These are phyloP conservation scores for Pichia cabralensis DNA, from an alignment of 805 yeast genomes.

Conservation along the genomic window DNA sequence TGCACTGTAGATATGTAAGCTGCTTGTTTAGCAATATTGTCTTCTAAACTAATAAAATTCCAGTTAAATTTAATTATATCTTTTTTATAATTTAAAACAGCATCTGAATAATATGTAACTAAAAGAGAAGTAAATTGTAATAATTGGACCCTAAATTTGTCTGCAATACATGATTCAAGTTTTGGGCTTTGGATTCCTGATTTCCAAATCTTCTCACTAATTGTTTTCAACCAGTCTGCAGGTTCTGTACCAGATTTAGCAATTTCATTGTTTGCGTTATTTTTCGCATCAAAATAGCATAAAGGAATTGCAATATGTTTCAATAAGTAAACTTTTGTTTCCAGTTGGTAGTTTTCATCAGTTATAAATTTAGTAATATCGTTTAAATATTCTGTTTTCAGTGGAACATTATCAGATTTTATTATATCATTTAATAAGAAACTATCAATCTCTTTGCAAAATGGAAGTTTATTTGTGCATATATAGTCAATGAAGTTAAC, in stretches of 20 bases:
- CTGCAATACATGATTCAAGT: constrained; percentile 59
- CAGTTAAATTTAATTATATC: constrained; percentile 90
- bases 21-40: constrained; percentile 78
- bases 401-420: constrained; percentile 33
- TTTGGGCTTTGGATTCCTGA: constrained; percentile 43
- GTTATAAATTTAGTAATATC: constrained; percentile 42
- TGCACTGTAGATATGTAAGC: constrained; percentile 84
- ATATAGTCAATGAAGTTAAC: constrained; percentile 34
- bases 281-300: constrained; percentile 50
- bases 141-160: constrained; percentile 64
- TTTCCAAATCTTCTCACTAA: constrained; percentile 67
- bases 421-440: constrained; percentile 51
- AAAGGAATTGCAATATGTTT: constrained; percentile 57
- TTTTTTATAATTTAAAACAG: constrained; percentile 54
- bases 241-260: constrained; percentile 14
- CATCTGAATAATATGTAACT: constrained; percentile 54
- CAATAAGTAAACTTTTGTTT: constrained; percentile 52
- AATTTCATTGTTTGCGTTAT: constrained; percentile 20
- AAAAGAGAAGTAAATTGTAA: constrained; percentile 74
- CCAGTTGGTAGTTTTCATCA: constrained; percentile 32
- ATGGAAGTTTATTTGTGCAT: constrained; percentile 35
- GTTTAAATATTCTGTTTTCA: constrained; percentile 41
- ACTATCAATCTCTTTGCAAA: constrained; percentile 40
- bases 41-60: constrained; percentile 87
- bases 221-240: constrained; percentile 53